Percentiles rank a stretch among this genome's conserved stretches.
Conservation (phyloP, 805 yeast genomes). For the Ogataea wickerhamii region DNA sequence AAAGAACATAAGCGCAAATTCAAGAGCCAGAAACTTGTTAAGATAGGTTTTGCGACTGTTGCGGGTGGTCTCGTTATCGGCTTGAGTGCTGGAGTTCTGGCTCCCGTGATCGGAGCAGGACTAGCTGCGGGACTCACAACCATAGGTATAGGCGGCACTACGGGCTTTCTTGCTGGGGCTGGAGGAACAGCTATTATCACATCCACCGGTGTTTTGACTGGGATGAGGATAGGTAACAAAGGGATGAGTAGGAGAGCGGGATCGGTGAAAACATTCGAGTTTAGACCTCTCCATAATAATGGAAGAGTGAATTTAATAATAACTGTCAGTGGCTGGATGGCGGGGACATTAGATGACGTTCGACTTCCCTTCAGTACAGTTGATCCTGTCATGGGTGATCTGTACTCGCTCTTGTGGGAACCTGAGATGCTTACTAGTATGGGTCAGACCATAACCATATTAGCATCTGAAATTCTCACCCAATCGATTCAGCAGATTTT, state of each 20-base stretch:
- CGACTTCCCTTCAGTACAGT: constrained; percentile 93
- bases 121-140: constrained; percentile 95
- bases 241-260: constrained; percentile 90
- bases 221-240: constrained; percentile 80
- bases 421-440: constrained; percentile 94
- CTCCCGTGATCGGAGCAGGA: constrained; percentile 99
- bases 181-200: constrained; percentile 96
- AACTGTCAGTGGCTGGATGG: constrained; percentile 98
- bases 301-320: constrained; percentile 81
- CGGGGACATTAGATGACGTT: constrained; percentile 90
- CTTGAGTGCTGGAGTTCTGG: constrained; percentile 88
- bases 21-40: constrained; percentile 66
- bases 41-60: constrained; percentile 90
- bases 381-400: constrained; percentile 97
- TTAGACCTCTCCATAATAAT: constrained; percentile 87
- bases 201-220: constrained; percentile 84
- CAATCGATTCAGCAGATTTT: constrained; percentile 93
- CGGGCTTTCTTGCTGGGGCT: constrained; percentile 90
- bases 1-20: constrained; percentile 66
- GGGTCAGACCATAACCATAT: constrained; percentile 92
- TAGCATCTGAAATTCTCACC: constrained; percentile 90
- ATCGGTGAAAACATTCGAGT: constrained; percentile 89
- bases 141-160: constrained; percentile 89
- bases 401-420: constrained; percentile 91
- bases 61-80: constrained; percentile 97